Evolutionary conservation across 495 filamentous ascomycete genomes (phyloP).

Genomic region (Hyphodiscus hymeniophilus): DNA sequence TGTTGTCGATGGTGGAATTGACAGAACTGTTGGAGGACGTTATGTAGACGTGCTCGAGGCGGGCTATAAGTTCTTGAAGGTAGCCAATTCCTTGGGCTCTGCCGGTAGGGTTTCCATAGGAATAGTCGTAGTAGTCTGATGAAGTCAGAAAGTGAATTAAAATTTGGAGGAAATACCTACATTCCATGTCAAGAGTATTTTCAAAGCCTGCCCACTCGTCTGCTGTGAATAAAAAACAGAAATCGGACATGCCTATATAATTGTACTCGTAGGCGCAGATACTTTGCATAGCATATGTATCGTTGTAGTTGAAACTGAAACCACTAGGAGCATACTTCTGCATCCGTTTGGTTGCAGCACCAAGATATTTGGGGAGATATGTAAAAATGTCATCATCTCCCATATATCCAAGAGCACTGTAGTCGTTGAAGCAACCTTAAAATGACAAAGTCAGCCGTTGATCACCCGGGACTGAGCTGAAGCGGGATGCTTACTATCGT

Average conservation of each 20-base stretch:
- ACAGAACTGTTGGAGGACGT: constrained; percentile 27
- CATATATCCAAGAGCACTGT: constrained; percentile 18
- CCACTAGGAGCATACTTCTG: constrained; percentile 27
- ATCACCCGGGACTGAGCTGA: too few relatives aligned
- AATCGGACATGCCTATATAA: constrained; percentile 25
- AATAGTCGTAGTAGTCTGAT: constrained; percentile 32
- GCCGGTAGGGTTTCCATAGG: constrained; percentile 32
- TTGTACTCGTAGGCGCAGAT: constrained; percentile 32
- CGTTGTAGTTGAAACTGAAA: constrained; percentile 30
- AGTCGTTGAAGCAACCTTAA: constrained; percentile 28
- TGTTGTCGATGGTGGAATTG: constrained; percentile 34
- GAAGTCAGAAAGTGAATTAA: too few relatives aligned
- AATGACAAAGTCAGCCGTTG: too few relatives aligned
- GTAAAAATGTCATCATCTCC: constrained; percentile 27
- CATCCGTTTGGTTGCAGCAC: constrained; percentile 24
- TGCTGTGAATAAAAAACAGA: constrained; percentile 31
- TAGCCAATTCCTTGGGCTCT: constrained; percentile 34
- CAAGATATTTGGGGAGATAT: constrained; percentile 29
- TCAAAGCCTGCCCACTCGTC: constrained; percentile 35
- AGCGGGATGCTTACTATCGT: too few relatives aligned
- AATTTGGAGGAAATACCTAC: constrained; percentile 18
- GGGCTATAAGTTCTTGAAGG: constrained; percentile 33
- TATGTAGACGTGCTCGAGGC: constrained; percentile 29
- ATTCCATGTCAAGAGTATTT: constrained; percentile 27
- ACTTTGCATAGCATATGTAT: constrained; percentile 35